Percentiles rank a stretch among this genome's conserved stretches.
Conservation (phyloP, 1,284 basidiomycete species). For the Sphagnurus paluster region DNA sequence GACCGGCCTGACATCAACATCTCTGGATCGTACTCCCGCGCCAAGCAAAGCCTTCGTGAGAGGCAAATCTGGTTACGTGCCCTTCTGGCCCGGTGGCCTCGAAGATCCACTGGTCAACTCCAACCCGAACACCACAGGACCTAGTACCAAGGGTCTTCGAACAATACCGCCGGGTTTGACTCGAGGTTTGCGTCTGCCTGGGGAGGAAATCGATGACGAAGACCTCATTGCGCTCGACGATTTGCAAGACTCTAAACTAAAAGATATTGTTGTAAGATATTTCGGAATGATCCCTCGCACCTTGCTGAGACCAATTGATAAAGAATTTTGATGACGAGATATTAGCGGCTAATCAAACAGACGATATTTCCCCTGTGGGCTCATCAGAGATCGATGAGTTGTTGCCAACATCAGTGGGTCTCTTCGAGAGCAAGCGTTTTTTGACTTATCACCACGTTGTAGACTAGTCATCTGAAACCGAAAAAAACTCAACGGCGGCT, state of each 20-base stretch:
- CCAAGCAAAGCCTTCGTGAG: slow-evolving; percentile 82
- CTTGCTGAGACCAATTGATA: too few relatives aligned
- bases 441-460: slow-evolving; percentile 1
- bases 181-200: slow-evolving; percentile 67
- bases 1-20: slow-evolving; percentile 77
- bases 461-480: slow-evolving; percentile 62
- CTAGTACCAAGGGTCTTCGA: slow-evolving; percentile 49
- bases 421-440: slow-evolving; percentile 11
- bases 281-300: neutral
- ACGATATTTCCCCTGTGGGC: slow-evolving; percentile 22
- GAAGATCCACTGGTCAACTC: slow-evolving; percentile 52
- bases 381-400: slow-evolving; percentile 76
- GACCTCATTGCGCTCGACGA: slow-evolving; percentile 43
- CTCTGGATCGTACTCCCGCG: slow-evolving; percentile 81
- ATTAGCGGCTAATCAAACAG: slow-evolving; percentile 15
- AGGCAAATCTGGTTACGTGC: slow-evolving; percentile 90
- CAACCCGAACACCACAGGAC: slow-evolving; percentile 29
- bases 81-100: slow-evolving; percentile 90
- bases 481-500: slow-evolving; percentile 38
- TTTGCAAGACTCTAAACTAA: slow-evolving; percentile 3
- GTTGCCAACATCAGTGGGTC: slow-evolving; percentile 74
- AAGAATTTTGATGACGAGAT: slow-evolving; percentile 5
- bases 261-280: slow-evolving; percentile 10
- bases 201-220: slow-evolving; percentile 47
- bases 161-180: slow-evolving; percentile 63